Conservation (phyloP, 208 protist species). For the Tetramitus jugosus region DNA sequence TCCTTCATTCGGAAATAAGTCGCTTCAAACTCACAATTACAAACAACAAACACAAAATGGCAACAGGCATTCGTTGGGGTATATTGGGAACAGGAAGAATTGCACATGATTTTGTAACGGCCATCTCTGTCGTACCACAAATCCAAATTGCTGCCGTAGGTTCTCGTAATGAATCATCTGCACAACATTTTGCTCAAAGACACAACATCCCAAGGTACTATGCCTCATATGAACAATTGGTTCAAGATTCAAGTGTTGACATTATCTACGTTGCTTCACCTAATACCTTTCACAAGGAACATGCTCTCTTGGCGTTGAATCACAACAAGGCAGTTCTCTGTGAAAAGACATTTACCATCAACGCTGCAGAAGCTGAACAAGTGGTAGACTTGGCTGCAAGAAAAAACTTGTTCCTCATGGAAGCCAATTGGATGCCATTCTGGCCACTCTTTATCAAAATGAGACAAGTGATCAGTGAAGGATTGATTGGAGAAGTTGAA, state of each 20-base stretch:
- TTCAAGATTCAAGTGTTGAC: background rate
- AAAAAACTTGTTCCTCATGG: conserved; percentile 17
- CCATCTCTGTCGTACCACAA: background rate
- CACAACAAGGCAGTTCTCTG: background rate
- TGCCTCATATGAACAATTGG: background rate
- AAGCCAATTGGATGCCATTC: conserved; percentile 24
- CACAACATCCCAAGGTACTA: conserved; percentile 2
- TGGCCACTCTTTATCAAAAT: conserved; percentile 13
- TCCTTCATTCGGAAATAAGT: no score
- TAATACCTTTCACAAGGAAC: background rate
- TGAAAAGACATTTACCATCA: conserved; percentile 23
- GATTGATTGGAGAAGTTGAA: conserved; percentile 12
- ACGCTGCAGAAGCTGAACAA: background rate
- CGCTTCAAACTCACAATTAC: no score
- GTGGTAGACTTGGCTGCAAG: background rate
- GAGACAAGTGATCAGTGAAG: background rate
- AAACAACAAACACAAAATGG: no score
- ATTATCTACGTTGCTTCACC: conserved; percentile 22
- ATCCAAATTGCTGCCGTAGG: background rate
- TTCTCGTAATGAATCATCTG: background rate
- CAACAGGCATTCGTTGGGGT: conserved; percentile 10
- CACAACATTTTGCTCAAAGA: background rate
- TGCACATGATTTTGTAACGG: conserved; percentile 17
- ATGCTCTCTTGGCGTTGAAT: background rate
- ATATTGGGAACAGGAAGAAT: conserved; percentile 23